Conservation (phyloP, 169 alveolate genomes). For the Plasmodium adleri region DNA sequence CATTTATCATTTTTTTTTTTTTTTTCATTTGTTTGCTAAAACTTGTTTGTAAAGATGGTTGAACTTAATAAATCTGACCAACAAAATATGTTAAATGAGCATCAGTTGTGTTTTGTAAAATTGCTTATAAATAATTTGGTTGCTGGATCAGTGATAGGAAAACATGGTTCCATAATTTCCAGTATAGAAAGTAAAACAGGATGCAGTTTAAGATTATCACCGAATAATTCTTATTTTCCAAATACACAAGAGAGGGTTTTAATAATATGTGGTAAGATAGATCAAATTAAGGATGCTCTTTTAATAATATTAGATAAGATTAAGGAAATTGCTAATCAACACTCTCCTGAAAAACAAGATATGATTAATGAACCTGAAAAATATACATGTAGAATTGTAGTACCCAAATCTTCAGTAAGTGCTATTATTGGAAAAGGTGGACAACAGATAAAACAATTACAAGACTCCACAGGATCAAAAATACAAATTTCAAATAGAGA, state of each 20-base stretch:
- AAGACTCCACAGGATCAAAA: slow-evolving; percentile 59
- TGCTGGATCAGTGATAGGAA: slow-evolving; percentile 76
- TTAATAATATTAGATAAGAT: slow-evolving; percentile 65
- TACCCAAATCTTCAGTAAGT: slow-evolving; percentile 77
- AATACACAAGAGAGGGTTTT: slow-evolving; percentile 75
- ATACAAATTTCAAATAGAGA: slow-evolving; percentile 69
- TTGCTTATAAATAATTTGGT: slow-evolving; percentile 69
- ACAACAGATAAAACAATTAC: slow-evolving; percentile 58
- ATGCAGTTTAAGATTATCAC: slow-evolving; percentile 64
- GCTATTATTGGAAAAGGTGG: slow-evolving; percentile 79
- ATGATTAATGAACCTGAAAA: slow-evolving; percentile 14
- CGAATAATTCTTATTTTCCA: slow-evolving; percentile 65
- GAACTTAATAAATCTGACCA: slow-evolving; percentile 27
- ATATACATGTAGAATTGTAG: slow-evolving; percentile 70
- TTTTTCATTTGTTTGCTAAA: background rate
- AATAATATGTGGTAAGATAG: slow-evolving; percentile 65
- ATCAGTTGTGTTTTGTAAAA: slow-evolving; percentile 72
- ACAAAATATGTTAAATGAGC: background rate
- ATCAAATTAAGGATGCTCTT: slow-evolving; percentile 57
- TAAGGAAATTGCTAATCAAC: slow-evolving; percentile 29
- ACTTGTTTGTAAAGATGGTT: slow-evolving; percentile 15
- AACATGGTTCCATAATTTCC: slow-evolving; percentile 66
- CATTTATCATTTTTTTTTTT: background rate
- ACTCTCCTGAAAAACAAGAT: slow-evolving; percentile 24
- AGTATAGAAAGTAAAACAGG: slow-evolving; percentile 76